Conservation (phyloP, 495 filamentous ascomycete genomes). For the Elaphomyces granulatus region DNA sequence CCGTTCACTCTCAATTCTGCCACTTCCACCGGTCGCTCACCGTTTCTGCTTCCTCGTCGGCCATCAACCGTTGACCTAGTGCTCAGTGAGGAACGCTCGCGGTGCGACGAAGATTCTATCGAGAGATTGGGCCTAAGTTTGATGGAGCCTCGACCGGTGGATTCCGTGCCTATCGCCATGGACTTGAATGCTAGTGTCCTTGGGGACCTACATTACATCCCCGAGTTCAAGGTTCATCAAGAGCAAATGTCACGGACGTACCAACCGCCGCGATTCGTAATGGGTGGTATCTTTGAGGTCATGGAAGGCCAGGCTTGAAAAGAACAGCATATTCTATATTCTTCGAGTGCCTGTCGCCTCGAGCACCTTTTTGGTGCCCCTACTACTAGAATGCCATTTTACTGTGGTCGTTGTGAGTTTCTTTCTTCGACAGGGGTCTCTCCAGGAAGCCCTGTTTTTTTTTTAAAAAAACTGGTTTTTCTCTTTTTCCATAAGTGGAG, state of each 20-base stretch:
- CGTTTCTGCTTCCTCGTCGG: constrained; percentile 25
- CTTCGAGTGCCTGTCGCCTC: too few species aligned
- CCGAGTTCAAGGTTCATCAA: background rate
- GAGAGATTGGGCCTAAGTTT: constrained; percentile 28
- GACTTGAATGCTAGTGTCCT: constrained; percentile 11
- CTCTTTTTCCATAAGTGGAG: too few species aligned
- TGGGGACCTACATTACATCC: background rate
- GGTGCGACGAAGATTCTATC: constrained; percentile 23
- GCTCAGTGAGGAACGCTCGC: constrained; percentile 28
- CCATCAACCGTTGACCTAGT: constrained; percentile 30
- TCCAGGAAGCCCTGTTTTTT: too few species aligned
- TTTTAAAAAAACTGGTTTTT: too few species aligned
- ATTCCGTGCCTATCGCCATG: constrained; percentile 14
- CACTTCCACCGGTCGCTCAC: constrained; percentile 21
- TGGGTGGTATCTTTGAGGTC: constrained; percentile 36
- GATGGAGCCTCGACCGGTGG: constrained; percentile 33
- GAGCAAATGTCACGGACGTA: constrained; percentile 2
- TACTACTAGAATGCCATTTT: too few species aligned
- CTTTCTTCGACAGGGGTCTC: too few species aligned
- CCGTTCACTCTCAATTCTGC: constrained; percentile 20
- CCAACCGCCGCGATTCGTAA: constrained; percentile 26
- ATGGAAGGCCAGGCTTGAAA: constrained; percentile 30
- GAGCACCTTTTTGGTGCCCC: too few species aligned
- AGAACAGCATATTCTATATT: too few species aligned
- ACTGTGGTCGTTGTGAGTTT: too few species aligned